Percentiles rank a stretch among this genome's conserved stretches.
Evolutionary conservation across 2,329 filamentous ascomycete species (phyloP).

Genomic region (Fusarium falciforme): DNA sequence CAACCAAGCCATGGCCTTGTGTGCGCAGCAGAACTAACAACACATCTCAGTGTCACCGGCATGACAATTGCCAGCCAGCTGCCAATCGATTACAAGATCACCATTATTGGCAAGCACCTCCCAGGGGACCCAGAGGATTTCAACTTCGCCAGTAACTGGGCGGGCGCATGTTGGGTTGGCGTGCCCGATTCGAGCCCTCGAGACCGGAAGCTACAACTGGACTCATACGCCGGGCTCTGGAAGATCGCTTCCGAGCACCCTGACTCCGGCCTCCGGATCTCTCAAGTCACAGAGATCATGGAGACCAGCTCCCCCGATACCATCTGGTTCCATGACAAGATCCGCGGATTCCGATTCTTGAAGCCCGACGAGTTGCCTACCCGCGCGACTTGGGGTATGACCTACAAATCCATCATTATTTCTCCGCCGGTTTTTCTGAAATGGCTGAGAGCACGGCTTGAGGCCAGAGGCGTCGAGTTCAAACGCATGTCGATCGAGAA

Average conservation of each 20-base stretch:
- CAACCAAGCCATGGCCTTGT: background rate
- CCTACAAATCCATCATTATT: constrained; percentile 7
- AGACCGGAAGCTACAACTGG: background rate
- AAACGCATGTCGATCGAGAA: background rate
- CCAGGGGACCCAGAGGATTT: background rate
- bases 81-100: background rate
- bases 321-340: background rate
- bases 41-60: background rate
- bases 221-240: constrained; percentile 4
- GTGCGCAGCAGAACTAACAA: background rate
- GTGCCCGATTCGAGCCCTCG: background rate
- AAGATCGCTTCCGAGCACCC: background rate
- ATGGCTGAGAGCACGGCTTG: constrained; percentile 2
- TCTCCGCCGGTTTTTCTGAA: background rate
- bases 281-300: constrained; percentile 6
- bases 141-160: constrained; percentile 1
- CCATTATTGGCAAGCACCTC: background rate
- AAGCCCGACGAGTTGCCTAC: background rate
- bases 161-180: background rate
- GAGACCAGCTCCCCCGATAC: background rate
- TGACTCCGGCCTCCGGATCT: constrained; percentile 3
- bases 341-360: constrained; percentile 8
- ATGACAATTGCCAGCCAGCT: background rate
- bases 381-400: background rate
- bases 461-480: background rate